A percentile compares a stretch with the other conserved stretches of the same genome.
phyloP scores from a whole-genome alignment of 2,329 filamentous ascomycete species.

The Phoma sp. region DNA sequence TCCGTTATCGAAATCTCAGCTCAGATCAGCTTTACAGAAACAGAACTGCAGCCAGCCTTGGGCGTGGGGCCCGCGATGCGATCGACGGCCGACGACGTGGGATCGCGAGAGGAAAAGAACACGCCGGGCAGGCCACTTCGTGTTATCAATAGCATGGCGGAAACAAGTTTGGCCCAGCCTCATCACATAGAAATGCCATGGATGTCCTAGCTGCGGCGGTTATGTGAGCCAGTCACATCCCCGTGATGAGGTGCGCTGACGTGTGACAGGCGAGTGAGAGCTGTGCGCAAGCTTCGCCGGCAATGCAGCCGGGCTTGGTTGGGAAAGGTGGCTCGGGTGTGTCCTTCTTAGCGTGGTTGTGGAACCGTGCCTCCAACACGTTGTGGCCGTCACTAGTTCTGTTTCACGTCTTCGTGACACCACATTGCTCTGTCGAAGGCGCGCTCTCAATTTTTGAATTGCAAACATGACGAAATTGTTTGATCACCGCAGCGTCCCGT shows the following conservation, averaged over 20 bases:
- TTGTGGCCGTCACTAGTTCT: conserved; percentile 4
- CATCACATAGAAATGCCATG: conserved; percentile 12
- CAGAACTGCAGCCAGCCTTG: conserved; percentile 10
- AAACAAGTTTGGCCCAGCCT: conserved; percentile 17
- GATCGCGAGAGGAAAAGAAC: not conserved
- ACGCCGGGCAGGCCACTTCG: conserved; percentile 2
- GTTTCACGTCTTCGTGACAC: conserved; percentile 11
- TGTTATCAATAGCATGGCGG: conserved; percentile 4
- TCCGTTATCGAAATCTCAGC: conserved; percentile 8
- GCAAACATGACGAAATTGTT: not conserved
- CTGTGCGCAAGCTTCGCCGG: conserved; percentile 15
- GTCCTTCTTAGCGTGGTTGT: conserved; percentile 10
- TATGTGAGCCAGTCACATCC: conserved; percentile 20
- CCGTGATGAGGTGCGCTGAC: conserved; percentile 17
- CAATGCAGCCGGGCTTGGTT: conserved; percentile 6
- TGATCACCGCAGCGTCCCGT: not conserved
- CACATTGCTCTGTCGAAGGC: conserved; percentile 1
- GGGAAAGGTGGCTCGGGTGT: conserved; percentile 6
- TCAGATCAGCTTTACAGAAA: conserved; percentile 9
- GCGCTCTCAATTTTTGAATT: conserved; percentile 2
- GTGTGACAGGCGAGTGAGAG: conserved; percentile 19
- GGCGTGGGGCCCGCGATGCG: conserved; percentile 14
- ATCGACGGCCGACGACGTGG: conserved; percentile 13
- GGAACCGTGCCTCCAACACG: conserved; percentile 8
- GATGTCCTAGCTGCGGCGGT: conserved; percentile 21